Evolutionary conservation across 768 basidiomycete genomes (phyloP).

Genomic region (Lentinula edodes): DNA sequence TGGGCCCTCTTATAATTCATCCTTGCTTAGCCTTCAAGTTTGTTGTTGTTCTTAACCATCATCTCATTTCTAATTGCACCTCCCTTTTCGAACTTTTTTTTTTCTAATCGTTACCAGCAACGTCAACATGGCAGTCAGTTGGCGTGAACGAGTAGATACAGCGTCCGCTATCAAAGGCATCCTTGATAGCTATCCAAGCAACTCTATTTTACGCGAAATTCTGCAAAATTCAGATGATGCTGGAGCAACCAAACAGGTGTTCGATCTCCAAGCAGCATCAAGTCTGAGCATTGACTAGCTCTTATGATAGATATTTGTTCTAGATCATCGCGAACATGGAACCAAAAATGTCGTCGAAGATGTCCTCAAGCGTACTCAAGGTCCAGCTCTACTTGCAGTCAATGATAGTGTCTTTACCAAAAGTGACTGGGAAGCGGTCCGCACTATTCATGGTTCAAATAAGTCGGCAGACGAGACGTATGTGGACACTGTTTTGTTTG

Average conservation of each 20-base stretch:
- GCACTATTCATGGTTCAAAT: constrained; percentile 21
- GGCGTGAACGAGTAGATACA: constrained; percentile 7
- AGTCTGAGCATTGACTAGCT: not conserved
- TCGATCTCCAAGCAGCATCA: not conserved
- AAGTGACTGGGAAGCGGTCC: constrained; percentile 21
- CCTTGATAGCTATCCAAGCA: constrained; percentile 8
- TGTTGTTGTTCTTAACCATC: too few relatives aligned
- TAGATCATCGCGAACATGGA: constrained; percentile 20
- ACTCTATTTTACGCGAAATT: constrained; percentile 5
- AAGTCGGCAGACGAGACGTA: constrained; percentile 22
- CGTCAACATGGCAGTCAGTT: constrained; percentile 5
- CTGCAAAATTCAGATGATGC: constrained; percentile 12
- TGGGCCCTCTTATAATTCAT: too few relatives aligned
- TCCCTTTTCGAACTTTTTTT: too few relatives aligned
- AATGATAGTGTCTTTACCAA: constrained; percentile 23
- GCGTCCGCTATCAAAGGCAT: constrained; percentile 8
- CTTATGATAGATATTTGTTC: constrained; percentile 17
- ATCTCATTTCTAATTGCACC: too few relatives aligned
- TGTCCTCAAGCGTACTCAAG: constrained; percentile 17
- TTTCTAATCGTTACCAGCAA: too few relatives aligned
- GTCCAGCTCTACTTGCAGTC: constrained; percentile 21
- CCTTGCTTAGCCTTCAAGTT: too few relatives aligned
- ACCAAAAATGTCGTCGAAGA: constrained; percentile 12
- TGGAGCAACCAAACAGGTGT: constrained; percentile 8
- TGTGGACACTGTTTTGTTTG: not conserved